Conservation (phyloP, 345 rosid species). For the Eucalyptus sp. region DNA sequence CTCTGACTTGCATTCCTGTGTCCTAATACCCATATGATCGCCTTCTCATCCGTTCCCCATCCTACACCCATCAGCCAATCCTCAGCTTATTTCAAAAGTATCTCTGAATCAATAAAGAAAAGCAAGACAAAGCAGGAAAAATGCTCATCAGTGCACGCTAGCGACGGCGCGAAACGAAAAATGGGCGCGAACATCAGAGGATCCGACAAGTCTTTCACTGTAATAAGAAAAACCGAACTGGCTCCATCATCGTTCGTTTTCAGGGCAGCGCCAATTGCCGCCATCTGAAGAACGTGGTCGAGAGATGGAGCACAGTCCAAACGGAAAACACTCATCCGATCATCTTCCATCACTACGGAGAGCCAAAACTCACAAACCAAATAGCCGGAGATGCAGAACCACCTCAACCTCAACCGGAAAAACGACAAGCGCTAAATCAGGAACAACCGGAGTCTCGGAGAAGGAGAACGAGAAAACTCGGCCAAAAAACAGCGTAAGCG, state of each 20-base stretch:
- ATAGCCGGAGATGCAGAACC: not conserved
- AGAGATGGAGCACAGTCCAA: not conserved
- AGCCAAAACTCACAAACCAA: not conserved
- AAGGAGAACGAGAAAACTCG: not conserved
- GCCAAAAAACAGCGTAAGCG: not conserved
- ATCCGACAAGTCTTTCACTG: not conserved
- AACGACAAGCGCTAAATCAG: not conserved
- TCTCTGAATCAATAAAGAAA: not conserved
- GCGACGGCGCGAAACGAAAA: not conserved
- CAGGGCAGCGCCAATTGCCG: not conserved
- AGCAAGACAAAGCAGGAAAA: not conserved
- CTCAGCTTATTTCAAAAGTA: not conserved
- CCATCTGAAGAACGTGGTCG: not conserved
- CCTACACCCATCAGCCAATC: conserved; percentile 22
- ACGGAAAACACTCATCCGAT: not conserved
- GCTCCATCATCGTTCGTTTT: not conserved
- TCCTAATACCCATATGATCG: conserved; percentile 45
- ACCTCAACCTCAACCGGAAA: not conserved
- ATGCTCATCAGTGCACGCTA: not conserved
- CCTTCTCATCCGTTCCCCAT: conserved; percentile 69
- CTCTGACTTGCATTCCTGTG: conserved; percentile 69
- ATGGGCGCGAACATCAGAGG: not conserved
- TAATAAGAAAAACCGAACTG: not conserved
- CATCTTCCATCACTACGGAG: not conserved
- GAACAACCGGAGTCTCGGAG: not conserved